Percentiles rank a stretch among this genome's conserved stretches.
phyloP scores from a whole-genome alignment of 2,329 filamentous ascomycete species.

The Niveomyces coronatus region DNA sequence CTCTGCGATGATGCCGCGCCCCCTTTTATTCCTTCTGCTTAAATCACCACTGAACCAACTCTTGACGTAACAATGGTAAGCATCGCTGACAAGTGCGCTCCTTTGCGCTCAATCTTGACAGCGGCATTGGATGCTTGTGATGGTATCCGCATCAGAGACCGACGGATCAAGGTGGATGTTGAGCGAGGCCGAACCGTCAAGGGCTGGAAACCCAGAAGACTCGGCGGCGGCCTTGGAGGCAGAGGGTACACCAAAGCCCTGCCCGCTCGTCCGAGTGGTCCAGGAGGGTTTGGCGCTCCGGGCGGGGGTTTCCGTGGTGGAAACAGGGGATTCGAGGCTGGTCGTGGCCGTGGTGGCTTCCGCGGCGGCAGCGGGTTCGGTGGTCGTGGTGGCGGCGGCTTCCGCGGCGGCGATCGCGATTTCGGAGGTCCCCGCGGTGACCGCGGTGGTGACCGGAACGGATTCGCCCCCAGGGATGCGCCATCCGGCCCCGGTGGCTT shows the following conservation, averaged over 20 bases:
- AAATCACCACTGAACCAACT: conserved; percentile 12
- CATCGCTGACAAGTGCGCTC: conserved; percentile 57
- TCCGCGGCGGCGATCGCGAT: conserved; percentile 34
- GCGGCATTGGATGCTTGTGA: conserved; percentile 82
- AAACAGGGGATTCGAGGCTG: conserved; percentile 34
- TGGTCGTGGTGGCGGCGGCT: conserved; percentile 31
- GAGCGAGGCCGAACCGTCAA: conserved; percentile 91
- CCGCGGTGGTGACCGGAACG: conserved; percentile 30
- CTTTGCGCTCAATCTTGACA: conserved; percentile 49
- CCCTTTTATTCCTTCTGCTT: conserved; percentile 8
- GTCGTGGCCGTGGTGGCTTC: conserved; percentile 33
- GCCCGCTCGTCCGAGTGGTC: conserved; percentile 58
- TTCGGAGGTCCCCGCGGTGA: conserved; percentile 20
- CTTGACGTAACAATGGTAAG: conserved; percentile 38
- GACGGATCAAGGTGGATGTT: conserved; percentile 87
- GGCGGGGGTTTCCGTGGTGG: conserved; percentile 37
- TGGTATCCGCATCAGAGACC: conserved; percentile 85
- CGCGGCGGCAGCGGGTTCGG: conserved; percentile 41
- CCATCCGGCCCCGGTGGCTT: conserved; percentile 46
- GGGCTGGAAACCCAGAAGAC: conserved; percentile 83
- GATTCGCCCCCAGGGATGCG: conserved; percentile 46
- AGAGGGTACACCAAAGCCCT: conserved; percentile 83
- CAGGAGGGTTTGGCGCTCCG: conserved; percentile 47
- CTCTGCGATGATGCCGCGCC: conserved; percentile 25
- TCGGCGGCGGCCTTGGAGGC: conserved; percentile 85